A percentile compares a stretch with the other conserved stretches of the same genome.
These are phyloP conservation scores for Discostella stelligera DNA, from an alignment of 352 stramenopile species.

Conservation along the genomic window DNA sequence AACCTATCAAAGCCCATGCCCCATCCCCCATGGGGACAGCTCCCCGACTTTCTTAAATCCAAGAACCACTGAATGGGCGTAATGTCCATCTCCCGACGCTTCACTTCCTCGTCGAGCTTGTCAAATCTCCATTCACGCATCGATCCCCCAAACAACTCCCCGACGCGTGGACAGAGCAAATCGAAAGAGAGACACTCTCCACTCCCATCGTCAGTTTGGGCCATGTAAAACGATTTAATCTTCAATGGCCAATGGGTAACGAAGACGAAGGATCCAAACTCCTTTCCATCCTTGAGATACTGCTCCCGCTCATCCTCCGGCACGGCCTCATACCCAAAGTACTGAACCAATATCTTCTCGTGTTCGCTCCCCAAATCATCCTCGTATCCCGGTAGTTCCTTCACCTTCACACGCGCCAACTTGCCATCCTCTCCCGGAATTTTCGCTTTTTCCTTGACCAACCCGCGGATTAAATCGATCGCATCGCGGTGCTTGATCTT, in stretches of 20 bases:
- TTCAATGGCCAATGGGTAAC: conserved; percentile 72
- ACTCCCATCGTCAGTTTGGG: conserved; percentile 61
- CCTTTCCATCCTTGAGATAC: conserved; percentile 36
- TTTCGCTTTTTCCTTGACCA: conserved; percentile 61
- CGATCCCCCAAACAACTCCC: conserved; percentile 84
- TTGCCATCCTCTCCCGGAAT: conserved; percentile 61
- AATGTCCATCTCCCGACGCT: conserved; percentile 76
- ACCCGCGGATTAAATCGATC: conserved; percentile 58
- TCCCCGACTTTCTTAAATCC: conserved; percentile 89
- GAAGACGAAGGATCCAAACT: conserved; percentile 65
- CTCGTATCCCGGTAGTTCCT: conserved; percentile 57
- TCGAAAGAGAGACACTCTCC: conserved; percentile 66
- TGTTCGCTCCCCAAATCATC: conserved; percentile 72
- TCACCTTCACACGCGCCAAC: conserved; percentile 55
- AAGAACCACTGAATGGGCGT: conserved; percentile 90
- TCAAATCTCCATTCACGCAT: conserved; percentile 91
- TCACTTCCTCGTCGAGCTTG: conserved; percentile 84
- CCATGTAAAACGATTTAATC: conserved; percentile 80
- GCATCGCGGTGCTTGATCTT: conserved; percentile 64
- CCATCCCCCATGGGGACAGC: conserved; percentile 93
- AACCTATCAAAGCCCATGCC: conserved; percentile 96
- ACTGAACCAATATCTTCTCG: conserved; percentile 72
- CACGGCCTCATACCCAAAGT: conserved; percentile 59
- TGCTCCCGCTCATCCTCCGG: conserved; percentile 36
- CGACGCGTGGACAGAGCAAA: conserved; percentile 77